Evolutionary conservation across 2,329 filamentous ascomycete species (phyloP), one percentile per base, ranked within the genome.

Genomic region (Cordyceps cateniannulata): DNA sequence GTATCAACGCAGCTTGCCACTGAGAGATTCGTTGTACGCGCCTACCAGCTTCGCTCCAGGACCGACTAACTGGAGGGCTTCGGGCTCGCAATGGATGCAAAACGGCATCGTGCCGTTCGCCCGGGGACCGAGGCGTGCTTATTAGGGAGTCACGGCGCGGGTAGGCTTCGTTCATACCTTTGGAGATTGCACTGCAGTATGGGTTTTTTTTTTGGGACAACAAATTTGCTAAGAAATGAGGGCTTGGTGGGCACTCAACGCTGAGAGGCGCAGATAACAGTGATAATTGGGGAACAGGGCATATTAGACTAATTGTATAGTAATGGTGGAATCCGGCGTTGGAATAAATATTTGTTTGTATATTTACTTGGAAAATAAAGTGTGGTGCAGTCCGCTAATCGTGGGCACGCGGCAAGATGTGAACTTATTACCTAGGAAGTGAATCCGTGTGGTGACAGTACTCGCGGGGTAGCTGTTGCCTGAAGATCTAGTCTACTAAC

Each of bases 31-130:
- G 12, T 24, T 32, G 47, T 44, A 42, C 24, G 25, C n/a, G 24
- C 56, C 49, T 8, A 9, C 45, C 9, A 24, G 22, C 29, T 49
- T 57, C 7, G 20, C 22, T 8, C 18, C 44, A 8, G 54, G 29
- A 9, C 20, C 44, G 16, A 49, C 7, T 22, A 38, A 25, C 45
- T 57, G 54, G 58, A 54, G 18, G 44, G 10, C 55, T 5, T 29
- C 61, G 3, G 55, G 61, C 4, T 62, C 61, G 18, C 61, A 56
- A 40, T 62, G 61, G 61, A 62, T 62, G 51, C 56, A 60, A 48
- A 62, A 60, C 20, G 61, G 61, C 9, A 62, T 62, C 10, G 61
- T 62, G n/a, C 61, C 61, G 6, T 60, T 57, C 20, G 38, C 44
- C 24, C 60, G 60, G 14, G 60, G 55, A 5, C 60, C 60, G 6